These are phyloP conservation scores for Pseudocohnilembus persalinus DNA, from an alignment of 169 alveolate species.

Conservation along the genomic window DNA sequence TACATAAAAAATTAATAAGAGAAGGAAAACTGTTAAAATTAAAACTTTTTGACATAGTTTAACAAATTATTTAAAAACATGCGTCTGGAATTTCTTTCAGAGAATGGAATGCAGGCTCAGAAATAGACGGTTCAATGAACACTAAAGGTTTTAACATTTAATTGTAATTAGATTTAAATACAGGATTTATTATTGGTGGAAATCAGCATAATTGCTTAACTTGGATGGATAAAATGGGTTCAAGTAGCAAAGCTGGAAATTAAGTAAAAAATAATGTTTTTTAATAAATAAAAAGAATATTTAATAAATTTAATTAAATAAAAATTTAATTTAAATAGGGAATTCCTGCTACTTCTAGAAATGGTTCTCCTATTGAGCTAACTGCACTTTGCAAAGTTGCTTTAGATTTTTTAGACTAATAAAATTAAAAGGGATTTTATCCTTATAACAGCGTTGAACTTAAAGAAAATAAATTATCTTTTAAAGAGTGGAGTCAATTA, in stretches of 20 bases:
- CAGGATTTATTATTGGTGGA: slow-evolving; percentile 93
- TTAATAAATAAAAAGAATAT: slow-evolving; percentile 1
- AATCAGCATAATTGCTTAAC: slow-evolving; percentile 94
- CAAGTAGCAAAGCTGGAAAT: slow-evolving; percentile 83
- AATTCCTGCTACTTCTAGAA: slow-evolving; percentile 90
- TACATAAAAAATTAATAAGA: slow-evolving; percentile 45
- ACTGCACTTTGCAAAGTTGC: slow-evolving; percentile 87
- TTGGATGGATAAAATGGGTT: slow-evolving; percentile 98
- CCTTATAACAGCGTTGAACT: slow-evolving; percentile 69
- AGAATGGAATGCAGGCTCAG: slow-evolving; percentile 95
- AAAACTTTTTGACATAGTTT: slow-evolving; percentile 79
- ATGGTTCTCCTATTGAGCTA: slow-evolving; percentile 96
- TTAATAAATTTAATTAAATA: neutral
- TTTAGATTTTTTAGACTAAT: slow-evolving; percentile 64
- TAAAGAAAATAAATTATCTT: slow-evolving; percentile 58
- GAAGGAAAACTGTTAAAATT: slow-evolving; percentile 40
- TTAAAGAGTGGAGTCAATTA: slow-evolving; percentile 78
- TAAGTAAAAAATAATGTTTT: slow-evolving; percentile 68
- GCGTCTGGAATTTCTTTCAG: slow-evolving; percentile 89
- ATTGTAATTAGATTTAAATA: slow-evolving; percentile 73
- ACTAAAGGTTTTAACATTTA: slow-evolving; percentile 93
- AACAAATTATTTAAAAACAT: slow-evolving; percentile 81
- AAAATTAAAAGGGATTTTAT: slow-evolving; percentile 60
- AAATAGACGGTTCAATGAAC: slow-evolving; percentile 89
- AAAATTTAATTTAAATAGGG: slow-evolving; percentile 76